Conservation (phyloP, 2,329 filamentous ascomycete genomes). For the Neofusicoccum parvum region DNA sequence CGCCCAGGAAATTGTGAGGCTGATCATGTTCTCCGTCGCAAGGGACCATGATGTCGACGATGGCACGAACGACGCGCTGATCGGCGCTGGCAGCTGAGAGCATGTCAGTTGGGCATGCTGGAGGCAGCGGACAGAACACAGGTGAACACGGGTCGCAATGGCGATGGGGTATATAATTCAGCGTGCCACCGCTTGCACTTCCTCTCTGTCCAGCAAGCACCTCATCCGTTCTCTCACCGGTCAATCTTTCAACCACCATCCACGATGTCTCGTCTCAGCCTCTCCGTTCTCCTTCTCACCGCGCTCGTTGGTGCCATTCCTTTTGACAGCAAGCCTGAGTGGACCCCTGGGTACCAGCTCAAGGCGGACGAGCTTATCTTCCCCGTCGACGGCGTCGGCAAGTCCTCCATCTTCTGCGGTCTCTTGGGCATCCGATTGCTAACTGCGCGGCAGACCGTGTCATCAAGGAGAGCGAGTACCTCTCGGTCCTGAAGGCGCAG, state of each 20-base stretch:
- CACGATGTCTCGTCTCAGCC: neutral
- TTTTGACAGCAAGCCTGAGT: neutral
- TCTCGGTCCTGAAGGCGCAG: conserved; percentile 12
- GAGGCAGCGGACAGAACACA: too few species aligned
- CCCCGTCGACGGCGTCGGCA: neutral
- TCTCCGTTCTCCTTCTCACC: neutral
- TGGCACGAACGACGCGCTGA: too few species aligned
- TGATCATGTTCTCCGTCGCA: too few species aligned
- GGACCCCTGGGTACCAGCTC: neutral
- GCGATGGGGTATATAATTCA: too few species aligned
- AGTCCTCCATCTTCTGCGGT: neutral
- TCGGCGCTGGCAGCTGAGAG: too few species aligned
- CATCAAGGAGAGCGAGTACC: conserved; percentile 1
- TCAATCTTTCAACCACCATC: neutral
- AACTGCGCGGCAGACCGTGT: neutral
- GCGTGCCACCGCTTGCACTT: neutral
- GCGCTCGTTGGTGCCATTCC: neutral
- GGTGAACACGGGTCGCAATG: too few species aligned
- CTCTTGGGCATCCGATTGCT: neutral
- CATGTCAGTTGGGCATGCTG: too few species aligned
- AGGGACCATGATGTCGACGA: too few species aligned
- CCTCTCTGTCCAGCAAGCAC: neutral
- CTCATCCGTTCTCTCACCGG: too few species aligned
- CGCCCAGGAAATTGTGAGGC: too few species aligned
- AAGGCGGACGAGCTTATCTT: neutral